A percentile compares a stretch with the other conserved stretches of the same genome.
These are phyloP conservation scores for Talaromyces islandicus DNA, from an alignment of 2,329 filamentous ascomycete genomes.

Conservation along the genomic window DNA sequence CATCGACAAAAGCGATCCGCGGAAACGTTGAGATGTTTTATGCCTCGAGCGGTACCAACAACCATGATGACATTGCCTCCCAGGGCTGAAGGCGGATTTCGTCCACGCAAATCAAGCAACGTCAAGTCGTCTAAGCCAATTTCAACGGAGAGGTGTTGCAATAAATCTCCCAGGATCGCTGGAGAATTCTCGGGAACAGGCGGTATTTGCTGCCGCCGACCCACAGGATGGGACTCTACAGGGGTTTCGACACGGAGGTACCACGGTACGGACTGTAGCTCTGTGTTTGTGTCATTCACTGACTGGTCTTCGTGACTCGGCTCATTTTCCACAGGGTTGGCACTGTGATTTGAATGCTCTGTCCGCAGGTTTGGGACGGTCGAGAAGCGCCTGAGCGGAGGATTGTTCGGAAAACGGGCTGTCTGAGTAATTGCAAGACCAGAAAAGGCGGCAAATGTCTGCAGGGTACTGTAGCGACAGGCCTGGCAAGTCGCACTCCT, in stretches of 20 bases:
- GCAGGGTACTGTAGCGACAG: slow-evolving; percentile 24
- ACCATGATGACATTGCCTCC: slow-evolving; percentile 89
- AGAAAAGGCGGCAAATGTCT: slow-evolving; percentile 23
- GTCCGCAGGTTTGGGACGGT: slow-evolving; percentile 13
- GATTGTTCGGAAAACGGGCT: not conserved
- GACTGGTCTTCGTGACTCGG: not conserved
- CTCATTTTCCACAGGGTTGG: not conserved
- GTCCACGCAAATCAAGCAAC: slow-evolving; percentile 72
- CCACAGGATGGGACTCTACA: slow-evolving; percentile 36
- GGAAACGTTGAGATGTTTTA: slow-evolving; percentile 87
- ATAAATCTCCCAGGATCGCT: slow-evolving; percentile 61
- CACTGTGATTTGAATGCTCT: slow-evolving; percentile 15
- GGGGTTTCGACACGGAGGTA: slow-evolving; percentile 65
- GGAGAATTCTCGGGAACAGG: slow-evolving; percentile 65
- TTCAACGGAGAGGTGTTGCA: slow-evolving; percentile 75
- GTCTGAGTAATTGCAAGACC: slow-evolving; percentile 16
- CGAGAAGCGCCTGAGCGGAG: slow-evolving; percentile 7
- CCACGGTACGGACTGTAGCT: slow-evolving; percentile 58
- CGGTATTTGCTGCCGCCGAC: slow-evolving; percentile 53
- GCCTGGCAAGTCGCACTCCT: slow-evolving; percentile 23
- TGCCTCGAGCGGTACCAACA: slow-evolving; percentile 81
- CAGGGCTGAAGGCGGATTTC: slow-evolving; percentile 81
- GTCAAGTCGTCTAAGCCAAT: slow-evolving; percentile 78
- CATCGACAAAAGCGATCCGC: slow-evolving; percentile 86
- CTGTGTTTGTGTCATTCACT: not conserved